Evolutionary conservation across 2,329 filamentous ascomycete genomes (phyloP), one percentile per base, ranked within the genome.

Genomic region (Aspergillus intermedius): DNA sequence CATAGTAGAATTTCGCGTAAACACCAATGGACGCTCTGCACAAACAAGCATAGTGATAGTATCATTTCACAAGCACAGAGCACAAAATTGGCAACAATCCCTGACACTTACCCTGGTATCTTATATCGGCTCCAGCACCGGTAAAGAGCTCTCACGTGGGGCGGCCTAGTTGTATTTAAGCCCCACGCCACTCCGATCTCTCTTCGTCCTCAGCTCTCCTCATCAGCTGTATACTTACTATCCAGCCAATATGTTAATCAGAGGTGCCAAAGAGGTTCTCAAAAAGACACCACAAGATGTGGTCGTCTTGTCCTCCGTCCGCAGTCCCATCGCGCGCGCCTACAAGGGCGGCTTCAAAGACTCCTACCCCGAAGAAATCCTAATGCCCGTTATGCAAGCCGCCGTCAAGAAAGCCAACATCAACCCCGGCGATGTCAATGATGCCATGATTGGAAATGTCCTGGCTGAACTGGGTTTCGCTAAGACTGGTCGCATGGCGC

Each of bases 271-370:
- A 42, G 51, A 57, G 34, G 47, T 50, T 9, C 49, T 59, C 30
- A 56, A 50, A 34, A 89, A 95, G 77, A 91, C 93, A 68, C 81
- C 89, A 59, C 89, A 96, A 69, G 91, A 96, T 75, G 79, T 96
- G 48, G 91, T 96, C 69, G 93, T 96, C 65, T 95, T 91, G 8
- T 82, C 91, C 55, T 90, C 91, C 41, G 77, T 90, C 61, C 86
- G 91, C 50, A 95, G 90, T 44, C 88, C 91, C 1, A 80, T 96
- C 50, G 78, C 84, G 64, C 95, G 95, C 74, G 89, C 80, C 47
- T 79, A 79, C 70, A 95, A 95, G 78, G 90, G 91, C 57, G 88
- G 88, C 44, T 86, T 96, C 77, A 95, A 95, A 76, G 91, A 96
- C 35, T 45, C 50, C 19, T 60, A 59, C 52, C 58, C 60, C 5